Conservation (phyloP, 768 basidiomycete genomes). For the Pulveroboletus sp. region DNA sequence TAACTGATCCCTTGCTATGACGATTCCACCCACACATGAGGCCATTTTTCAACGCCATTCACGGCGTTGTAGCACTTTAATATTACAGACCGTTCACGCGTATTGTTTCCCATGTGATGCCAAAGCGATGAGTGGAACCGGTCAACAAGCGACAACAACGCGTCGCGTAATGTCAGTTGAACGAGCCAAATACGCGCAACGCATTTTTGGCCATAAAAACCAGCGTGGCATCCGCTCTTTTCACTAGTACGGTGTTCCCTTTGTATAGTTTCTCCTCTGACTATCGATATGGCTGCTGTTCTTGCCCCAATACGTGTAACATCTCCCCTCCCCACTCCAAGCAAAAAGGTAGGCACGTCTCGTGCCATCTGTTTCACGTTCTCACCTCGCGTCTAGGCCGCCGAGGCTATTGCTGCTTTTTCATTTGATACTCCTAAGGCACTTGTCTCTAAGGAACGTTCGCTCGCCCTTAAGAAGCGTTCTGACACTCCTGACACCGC, state of each 20-base stretch:
- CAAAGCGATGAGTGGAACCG: not conserved
- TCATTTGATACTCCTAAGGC: slow-evolving; percentile 41
- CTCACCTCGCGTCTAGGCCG: slow-evolving; percentile 27
- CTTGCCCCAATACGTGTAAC: slow-evolving; percentile 16
- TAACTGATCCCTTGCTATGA: too few species aligned
- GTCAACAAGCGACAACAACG: slow-evolving; percentile 32
- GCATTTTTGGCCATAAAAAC: slow-evolving; percentile 18
- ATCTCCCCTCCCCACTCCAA: slow-evolving; percentile 39
- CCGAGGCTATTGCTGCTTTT: slow-evolving; percentile 42
- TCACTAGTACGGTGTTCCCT: not conserved
- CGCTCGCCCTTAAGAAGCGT: slow-evolving; percentile 32
- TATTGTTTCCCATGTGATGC: slow-evolving; percentile 5
- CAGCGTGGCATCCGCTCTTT: not conserved
- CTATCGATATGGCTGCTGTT: slow-evolving; percentile 23
- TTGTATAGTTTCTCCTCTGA: not conserved
- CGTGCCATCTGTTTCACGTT: not conserved
- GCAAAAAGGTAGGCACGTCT: slow-evolving; percentile 43
- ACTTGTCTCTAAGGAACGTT: not conserved
- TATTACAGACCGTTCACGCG: not conserved
- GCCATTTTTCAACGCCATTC: not conserved
- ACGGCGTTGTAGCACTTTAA: not conserved
- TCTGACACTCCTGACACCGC: slow-evolving; percentile 30
- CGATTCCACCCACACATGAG: not conserved
- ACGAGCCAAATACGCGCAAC: slow-evolving; percentile 30
- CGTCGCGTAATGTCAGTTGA: slow-evolving; percentile 35